Conservation (phyloP, 169 alveolate genomes). For the Plasmodium cynomolgi region DNA sequence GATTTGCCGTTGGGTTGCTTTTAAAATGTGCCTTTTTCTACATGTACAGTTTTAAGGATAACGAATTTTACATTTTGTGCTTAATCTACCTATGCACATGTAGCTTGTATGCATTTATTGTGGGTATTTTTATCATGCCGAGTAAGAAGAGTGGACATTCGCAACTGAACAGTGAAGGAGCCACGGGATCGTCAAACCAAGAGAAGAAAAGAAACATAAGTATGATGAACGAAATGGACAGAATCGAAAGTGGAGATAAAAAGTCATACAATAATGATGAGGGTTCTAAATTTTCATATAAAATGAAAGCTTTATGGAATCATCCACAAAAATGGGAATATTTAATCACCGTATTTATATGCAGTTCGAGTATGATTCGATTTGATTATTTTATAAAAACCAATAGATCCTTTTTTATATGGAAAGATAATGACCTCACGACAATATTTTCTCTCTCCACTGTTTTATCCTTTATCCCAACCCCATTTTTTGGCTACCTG, state of each 20-base stretch:
- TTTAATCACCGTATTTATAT: conserved; percentile 46
- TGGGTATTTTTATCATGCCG: conserved; percentile 64
- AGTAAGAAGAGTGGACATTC: not conserved
- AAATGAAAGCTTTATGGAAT: conserved; percentile 16
- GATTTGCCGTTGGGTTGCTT: conserved; percentile 40
- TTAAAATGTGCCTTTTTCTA: conserved; percentile 39
- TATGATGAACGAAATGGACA: conserved; percentile 18
- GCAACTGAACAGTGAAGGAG: conserved; percentile 8
- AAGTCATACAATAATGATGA: not conserved
- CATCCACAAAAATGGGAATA: conserved; percentile 74
- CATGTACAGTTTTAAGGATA: conserved; percentile 1
- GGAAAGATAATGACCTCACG: conserved; percentile 16
- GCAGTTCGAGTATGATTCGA: conserved; percentile 68
- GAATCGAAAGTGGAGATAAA: conserved; percentile 7
- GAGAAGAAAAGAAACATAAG: conserved; percentile 6
- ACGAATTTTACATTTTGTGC: conserved; percentile 58
- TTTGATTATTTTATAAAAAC: conserved; percentile 71
- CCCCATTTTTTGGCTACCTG: conserved; percentile 70
- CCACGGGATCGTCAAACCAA: conserved; percentile 34
- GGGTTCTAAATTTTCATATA: not conserved
- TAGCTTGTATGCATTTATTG: conserved; percentile 21
- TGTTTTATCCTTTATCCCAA: conserved; percentile 50
- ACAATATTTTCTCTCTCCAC: conserved; percentile 62
- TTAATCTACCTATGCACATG: conserved; percentile 24
- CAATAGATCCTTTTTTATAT: conserved; percentile 43